Evolutionary conservation across 2,329 filamentous ascomycete species (phyloP), one percentile per base, ranked within the genome.

Genomic region (Neophaeococcomyces aloes): DNA sequence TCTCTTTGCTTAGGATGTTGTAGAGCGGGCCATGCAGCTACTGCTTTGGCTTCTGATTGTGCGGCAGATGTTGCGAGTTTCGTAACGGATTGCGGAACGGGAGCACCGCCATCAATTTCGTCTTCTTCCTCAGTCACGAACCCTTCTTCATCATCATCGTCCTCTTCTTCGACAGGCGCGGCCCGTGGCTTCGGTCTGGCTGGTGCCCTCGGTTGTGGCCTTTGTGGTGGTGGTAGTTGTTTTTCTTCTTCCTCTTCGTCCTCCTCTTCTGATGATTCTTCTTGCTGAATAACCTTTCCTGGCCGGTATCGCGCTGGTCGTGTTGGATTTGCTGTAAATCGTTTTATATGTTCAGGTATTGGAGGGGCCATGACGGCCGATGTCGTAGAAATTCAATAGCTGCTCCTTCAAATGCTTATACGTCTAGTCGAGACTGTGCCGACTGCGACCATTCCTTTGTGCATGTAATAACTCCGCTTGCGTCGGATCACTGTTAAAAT

Each of bases 311-410:
- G 83, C 53, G 59, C 77, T 18, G 86, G 84, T 61, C 79, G 80
- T 46, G 81, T 67, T 3, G 86, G 87, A 59, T 95, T 94, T 50
- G 88, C 87, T 50, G 89, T 96, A 85, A 96, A 94, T 58, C 85
- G 83, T 62, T 85, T 87, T 48, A 65, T 61, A 47, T 64, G 62
- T 15, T 52, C 64, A 14, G 64, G 63, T 39, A 67, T 60, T 5
- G 65, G 64, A 25, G 65, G 66, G 27, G 66, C 65, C 65, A 68
- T 68, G 31, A 21, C 21, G 10, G 23, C 23, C 10, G 23, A 27
- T 27, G 5, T 27, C 10, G 10, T 27, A 10, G 5, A 10, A 27
- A 27, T 10, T 5, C 10, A 6, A 27, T 27, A 6, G 23, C 23
- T 27, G 10, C 23, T 6, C 23, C 23, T 27, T 27, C 23, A 27